Conservation (phyloP, 768 basidiomycete genomes). For the Candolleomyces efflorescens region DNA sequence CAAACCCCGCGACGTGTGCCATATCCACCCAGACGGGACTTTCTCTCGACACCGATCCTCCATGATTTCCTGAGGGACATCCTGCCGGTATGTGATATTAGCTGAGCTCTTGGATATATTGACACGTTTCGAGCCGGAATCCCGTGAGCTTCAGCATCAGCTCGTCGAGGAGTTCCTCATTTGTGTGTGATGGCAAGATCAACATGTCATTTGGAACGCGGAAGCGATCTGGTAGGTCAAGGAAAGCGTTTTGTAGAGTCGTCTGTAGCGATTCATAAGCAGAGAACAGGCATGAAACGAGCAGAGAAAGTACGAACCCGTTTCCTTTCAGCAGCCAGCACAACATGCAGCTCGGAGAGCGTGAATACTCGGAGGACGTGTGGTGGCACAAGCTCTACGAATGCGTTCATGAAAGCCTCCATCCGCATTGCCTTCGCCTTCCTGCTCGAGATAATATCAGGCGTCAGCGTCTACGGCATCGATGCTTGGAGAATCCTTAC, state of each 20-base stretch:
- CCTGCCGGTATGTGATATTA: neutral
- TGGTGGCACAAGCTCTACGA: neutral
- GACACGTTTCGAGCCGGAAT: neutral
- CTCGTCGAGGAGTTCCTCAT: slow-evolving; percentile 2
- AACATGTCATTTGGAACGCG: neutral
- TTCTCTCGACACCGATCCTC: no score
- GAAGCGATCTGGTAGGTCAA: neutral
- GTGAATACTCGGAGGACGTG: neutral
- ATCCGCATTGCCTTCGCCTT: neutral
- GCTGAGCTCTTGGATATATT: neutral
- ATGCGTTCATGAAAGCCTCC: slow-evolving; percentile 1
- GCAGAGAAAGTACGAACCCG: neutral
- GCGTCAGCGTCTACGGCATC: neutral
- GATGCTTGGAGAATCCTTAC: neutral
- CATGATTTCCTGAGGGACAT: no score
- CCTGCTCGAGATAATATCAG: neutral
- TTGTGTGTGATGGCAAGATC: neutral
- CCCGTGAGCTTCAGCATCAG: neutral
- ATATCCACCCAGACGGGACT: no score
- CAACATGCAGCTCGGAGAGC: neutral
- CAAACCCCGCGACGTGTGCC: no score
- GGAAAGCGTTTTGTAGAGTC: neutral
- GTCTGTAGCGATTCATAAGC: neutral
- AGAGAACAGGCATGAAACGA: no score
- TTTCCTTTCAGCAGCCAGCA: neutral